Conservation (phyloP, 2,329 filamentous ascomycete species). For the Monilinia fructigena region DNA sequence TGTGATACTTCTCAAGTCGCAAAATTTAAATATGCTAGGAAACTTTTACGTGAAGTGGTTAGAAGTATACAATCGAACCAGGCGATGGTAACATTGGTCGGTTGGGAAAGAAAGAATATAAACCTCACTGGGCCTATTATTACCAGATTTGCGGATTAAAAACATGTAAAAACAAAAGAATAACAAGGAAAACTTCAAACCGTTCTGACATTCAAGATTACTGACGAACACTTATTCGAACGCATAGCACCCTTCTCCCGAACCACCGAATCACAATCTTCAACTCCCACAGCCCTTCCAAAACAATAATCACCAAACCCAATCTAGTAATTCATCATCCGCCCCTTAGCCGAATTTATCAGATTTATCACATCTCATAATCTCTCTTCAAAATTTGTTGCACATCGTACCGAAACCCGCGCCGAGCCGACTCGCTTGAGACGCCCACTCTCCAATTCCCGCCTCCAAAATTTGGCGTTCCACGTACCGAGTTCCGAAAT, state of each 20-base stretch:
- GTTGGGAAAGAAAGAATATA: background rate
- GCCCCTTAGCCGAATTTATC: background rate
- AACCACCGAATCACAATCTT: background rate
- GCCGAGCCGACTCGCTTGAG: background rate
- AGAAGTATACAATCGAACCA: background rate
- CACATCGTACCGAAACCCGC: conserved; percentile 17
- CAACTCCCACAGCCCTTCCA: background rate
- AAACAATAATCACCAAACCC: background rate
- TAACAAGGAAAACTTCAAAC: background rate
- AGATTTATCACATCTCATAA: conserved; percentile 1
- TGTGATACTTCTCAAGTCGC: no score
- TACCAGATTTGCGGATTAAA: no score
- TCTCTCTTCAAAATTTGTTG: background rate
- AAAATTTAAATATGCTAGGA: no score
- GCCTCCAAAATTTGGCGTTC: background rate
- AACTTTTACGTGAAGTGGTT: no score
- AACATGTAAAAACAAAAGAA: background rate
- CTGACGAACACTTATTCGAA: background rate
- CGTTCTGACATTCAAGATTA: background rate
- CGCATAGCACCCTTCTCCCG: background rate
- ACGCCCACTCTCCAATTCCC: background rate
- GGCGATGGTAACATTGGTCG: background rate
- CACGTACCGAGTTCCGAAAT: background rate
- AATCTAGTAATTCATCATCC: background rate
- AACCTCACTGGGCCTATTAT: background rate